A percentile compares a stretch with the other conserved stretches of the same genome.
Evolutionary conservation across 306 rosid species (phyloP).

Genomic region (Rosa chinensis): DNA sequence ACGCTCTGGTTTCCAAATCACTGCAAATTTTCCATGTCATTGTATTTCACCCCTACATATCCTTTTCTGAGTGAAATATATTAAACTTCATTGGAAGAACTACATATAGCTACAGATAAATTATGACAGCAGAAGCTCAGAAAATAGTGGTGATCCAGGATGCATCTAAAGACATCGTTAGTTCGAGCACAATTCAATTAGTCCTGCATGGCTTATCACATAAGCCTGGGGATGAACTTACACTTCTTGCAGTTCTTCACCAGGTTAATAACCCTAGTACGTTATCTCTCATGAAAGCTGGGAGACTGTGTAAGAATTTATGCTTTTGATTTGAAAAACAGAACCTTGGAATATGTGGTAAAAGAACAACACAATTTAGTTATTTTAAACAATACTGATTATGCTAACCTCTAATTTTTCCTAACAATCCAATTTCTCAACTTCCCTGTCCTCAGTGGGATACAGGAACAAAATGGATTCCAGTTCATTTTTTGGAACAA

Average conservation of each 20-base stretch:
- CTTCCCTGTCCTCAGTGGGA: conserved; percentile 51
- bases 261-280: conserved; percentile 72
- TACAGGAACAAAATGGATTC: conserved; percentile 52
- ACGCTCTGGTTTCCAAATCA: background rate
- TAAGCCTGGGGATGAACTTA: conserved; percentile 66
- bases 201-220: conserved; percentile 42
- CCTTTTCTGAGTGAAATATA: background rate
- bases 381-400: background rate
- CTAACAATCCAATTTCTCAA: conserved; percentile 1
- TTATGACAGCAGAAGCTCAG: conserved; percentile 32
- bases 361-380: background rate
- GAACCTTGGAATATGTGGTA: background rate
- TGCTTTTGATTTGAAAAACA: background rate
- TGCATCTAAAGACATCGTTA: conserved; percentile 54
- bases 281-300: conserved; percentile 52
- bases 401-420: conserved; percentile 10
- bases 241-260: conserved; percentile 60
- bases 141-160: conserved; percentile 72
- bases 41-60: background rate
- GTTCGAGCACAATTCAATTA: conserved; percentile 43
- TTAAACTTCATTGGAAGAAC: conserved; percentile 10
- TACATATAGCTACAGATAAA: conserved; percentile 1
- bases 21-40: background rate
- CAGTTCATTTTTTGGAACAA: conserved; percentile 41
- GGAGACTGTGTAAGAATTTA: conserved; percentile 45